Base-by-base conservation (phyloP, 371 early-diverging fungal species). In the Choanephora cucurbitarum region DNA sequence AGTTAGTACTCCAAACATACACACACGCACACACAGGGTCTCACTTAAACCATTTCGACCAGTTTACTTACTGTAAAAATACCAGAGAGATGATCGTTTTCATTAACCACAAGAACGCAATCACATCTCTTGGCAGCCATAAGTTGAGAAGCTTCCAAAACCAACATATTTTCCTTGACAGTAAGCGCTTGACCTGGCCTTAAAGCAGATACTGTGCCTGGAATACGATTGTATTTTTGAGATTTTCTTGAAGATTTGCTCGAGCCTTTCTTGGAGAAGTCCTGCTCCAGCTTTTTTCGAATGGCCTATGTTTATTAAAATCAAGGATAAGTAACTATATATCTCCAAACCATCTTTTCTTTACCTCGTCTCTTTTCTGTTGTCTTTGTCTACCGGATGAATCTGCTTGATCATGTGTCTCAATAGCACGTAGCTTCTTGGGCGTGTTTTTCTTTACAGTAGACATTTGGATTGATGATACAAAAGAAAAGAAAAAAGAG, bases 41-140 rank as follows among this genome's bases (percentile, higher is more conserved):
- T n/a, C n/a, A n/a, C n/a, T n/a, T n/a, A n/a, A n/a, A n/a, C n/a
- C n/a, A n/a, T n/a, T n/a, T n/a, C n/a, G n/a, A n/a, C n/a, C 24
- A 5, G 58, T 13, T 19, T 6, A 39, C 55, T 54, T 66, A 75
- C 77, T 15, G 98, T 98, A 65, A 98, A 89, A 65, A 98, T 98
- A 48, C 98, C 98, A 15, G 89, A 83, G 55, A 98, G 81, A 54
- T 92, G 91, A 61, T 95, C 93, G 31, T 96, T 90, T 31, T 86
- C 83, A 69, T 94, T 90, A n/a, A 95, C 91, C 15, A 93, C 93
- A 11, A 96, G 77, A 51, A 90, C 93, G 63, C 95, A 94, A 70
- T 98, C 97, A 17, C 91, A 88, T n/a, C 97, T 82, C 72, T 95
- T 96, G 33, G 97, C 97, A n/a, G 98, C 95, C 97, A 98, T 96